Evolutionary conservation across 495 filamentous ascomycete genomes (phyloP).

Genomic region (Penicillium cataractarum): DNA sequence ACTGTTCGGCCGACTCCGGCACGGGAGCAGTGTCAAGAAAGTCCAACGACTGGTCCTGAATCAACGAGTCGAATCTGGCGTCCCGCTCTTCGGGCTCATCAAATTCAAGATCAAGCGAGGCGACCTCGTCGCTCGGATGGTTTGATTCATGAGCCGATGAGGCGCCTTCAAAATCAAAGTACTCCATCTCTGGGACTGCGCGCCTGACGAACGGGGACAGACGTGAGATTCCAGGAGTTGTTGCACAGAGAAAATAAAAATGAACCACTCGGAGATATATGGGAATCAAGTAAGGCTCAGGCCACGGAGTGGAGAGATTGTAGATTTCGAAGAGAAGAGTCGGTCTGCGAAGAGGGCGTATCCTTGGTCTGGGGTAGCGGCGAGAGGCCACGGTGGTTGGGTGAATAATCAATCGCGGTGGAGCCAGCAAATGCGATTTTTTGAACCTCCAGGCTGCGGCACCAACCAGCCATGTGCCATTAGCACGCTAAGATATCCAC

Average conservation of each 20-base stretch:
- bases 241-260: slow-evolving; percentile 4
- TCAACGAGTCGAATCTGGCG: slow-evolving; percentile 39
- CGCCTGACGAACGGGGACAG: not conserved
- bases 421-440: slow-evolving; percentile 21
- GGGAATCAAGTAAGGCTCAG: slow-evolving; percentile 2
- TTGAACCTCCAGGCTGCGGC: slow-evolving; percentile 3
- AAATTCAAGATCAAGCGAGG: slow-evolving; percentile 43
- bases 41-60: slow-evolving; percentile 44
- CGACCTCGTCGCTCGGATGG: slow-evolving; percentile 43
- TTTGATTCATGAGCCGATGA: slow-evolving; percentile 43
- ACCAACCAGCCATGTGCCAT: slow-evolving; percentile 12
- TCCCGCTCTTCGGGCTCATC: slow-evolving; percentile 42
- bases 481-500: slow-evolving; percentile 8
- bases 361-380: slow-evolving; percentile 43
- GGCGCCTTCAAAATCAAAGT: slow-evolving; percentile 58
- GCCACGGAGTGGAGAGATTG: slow-evolving; percentile 16
- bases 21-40: slow-evolving; percentile 38
- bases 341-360: slow-evolving; percentile 25
- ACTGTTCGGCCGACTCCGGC: slow-evolving; percentile 31
- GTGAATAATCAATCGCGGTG: slow-evolving; percentile 33
- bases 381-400: slow-evolving; percentile 17
- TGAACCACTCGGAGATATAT: not conserved
- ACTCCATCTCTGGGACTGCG: slow-evolving; percentile 45
- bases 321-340: slow-evolving; percentile 22
- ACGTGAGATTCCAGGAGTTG: slow-evolving; percentile 2